Conservation (phyloP, 73 alveolate genomes). For the Breviolum minutum region DNA sequence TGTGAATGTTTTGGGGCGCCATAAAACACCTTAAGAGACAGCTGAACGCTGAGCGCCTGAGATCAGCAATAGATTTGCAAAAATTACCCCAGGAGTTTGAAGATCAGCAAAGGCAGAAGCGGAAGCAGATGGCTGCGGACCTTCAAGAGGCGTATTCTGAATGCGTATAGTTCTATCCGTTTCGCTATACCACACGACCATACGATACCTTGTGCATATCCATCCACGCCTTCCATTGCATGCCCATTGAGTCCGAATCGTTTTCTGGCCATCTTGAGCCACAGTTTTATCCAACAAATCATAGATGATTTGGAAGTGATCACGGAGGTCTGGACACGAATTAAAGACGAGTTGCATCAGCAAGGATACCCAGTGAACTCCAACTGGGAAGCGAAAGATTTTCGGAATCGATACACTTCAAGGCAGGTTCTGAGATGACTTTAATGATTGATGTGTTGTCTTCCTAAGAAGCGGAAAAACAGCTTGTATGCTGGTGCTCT, state of each 20-base stretch:
- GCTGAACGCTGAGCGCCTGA: too few relatives aligned
- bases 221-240: too few relatives aligned
- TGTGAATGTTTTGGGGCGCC: background rate
- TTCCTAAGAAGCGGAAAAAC: background rate
- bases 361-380: background rate
- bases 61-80: too few relatives aligned
- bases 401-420: background rate
- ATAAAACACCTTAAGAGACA: too few relatives aligned
- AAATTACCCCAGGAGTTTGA: constrained; percentile 12
- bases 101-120: constrained; percentile 63
- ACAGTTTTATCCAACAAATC: too few relatives aligned
- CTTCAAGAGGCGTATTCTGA: constrained; percentile 51
- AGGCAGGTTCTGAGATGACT: background rate
- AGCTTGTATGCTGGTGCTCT: background rate
- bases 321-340: constrained; percentile 47
- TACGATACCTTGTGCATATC: too few relatives aligned
- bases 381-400: too few relatives aligned
- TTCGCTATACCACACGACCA: background rate
- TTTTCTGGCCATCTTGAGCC: too few relatives aligned
- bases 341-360: constrained; percentile 81
- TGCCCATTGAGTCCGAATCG: too few relatives aligned
- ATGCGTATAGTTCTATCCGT: background rate
- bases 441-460: background rate
- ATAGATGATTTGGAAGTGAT: too few relatives aligned
- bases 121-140: constrained; percentile 54